A percentile compares a stretch with the other conserved stretches of the same genome.
Evolutionary conservation across 257 asterid species (phyloP).

Genomic region (Echites panduratus): DNA sequence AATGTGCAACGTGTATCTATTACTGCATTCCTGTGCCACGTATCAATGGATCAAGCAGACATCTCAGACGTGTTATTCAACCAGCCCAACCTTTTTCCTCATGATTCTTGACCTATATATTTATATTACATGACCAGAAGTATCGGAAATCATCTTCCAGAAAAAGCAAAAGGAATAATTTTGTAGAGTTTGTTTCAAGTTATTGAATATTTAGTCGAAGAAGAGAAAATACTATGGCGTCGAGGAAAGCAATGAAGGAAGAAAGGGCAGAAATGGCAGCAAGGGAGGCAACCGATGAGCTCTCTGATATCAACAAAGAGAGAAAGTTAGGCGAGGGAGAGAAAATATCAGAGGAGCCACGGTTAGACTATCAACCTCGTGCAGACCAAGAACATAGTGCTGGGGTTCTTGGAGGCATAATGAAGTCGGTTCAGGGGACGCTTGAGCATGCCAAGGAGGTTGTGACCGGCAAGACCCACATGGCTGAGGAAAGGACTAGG

Average conservation of each 20-base stretch:
- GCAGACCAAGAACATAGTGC: slow-evolving; percentile 18
- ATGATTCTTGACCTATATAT: too few relatives aligned
- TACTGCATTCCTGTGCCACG: too few relatives aligned
- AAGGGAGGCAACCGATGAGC: slow-evolving; percentile 50
- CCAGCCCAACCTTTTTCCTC: too few relatives aligned
- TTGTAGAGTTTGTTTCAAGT: neutral
- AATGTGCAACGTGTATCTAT: too few relatives aligned
- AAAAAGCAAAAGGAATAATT: too few relatives aligned
- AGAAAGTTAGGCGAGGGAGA: slow-evolving; percentile 26
- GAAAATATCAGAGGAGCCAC: slow-evolving; percentile 1
- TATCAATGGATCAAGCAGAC: too few relatives aligned
- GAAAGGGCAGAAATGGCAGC: slow-evolving; percentile 59
- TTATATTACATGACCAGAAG: too few relatives aligned
- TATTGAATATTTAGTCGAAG: neutral
- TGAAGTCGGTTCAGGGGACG: slow-evolving; percentile 33
- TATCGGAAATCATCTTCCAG: too few relatives aligned
- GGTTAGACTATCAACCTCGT: neutral
- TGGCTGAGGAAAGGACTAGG: slow-evolving; percentile 21
- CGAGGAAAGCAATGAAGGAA: slow-evolving; percentile 35
- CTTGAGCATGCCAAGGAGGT: slow-evolving; percentile 37
- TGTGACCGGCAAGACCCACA: slow-evolving; percentile 32
- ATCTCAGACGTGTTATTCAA: too few relatives aligned
- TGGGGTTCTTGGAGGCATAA: slow-evolving; percentile 30
- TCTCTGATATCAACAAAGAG: slow-evolving; percentile 38
- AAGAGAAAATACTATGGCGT: slow-evolving; percentile 33